These are phyloP conservation scores for Glycine tomentella DNA, from an alignment of 306 rosid species.

Conservation along the genomic window DNA sequence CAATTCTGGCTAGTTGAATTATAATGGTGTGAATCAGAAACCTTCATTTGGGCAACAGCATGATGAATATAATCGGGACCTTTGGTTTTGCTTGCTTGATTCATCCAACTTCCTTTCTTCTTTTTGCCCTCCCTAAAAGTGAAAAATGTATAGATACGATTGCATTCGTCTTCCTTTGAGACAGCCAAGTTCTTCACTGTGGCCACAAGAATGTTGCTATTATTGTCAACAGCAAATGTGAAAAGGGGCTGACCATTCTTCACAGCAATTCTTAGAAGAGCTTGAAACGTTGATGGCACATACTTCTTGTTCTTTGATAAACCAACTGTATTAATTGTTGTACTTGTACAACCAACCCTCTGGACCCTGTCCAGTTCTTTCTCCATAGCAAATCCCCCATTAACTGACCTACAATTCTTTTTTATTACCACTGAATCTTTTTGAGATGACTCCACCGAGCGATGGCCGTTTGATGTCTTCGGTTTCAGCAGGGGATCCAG, in stretches of 20 bases:
- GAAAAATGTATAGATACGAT: constrained; percentile 73
- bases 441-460: constrained; percentile 52
- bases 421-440: constrained; percentile 53
- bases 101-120: constrained; percentile 81
- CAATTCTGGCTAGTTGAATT: constrained; percentile 48
- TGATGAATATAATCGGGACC: constrained; percentile 70
- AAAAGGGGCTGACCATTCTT: constrained; percentile 88
- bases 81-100: constrained; percentile 73
- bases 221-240: constrained; percentile 87
- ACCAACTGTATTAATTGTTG: constrained; percentile 52
- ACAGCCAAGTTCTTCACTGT: constrained; percentile 71
- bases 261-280: constrained; percentile 74
- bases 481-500: constrained; percentile 85
- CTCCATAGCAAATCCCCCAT: constrained; percentile 51
- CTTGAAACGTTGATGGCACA: constrained; percentile 66
- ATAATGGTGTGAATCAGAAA: constrained; percentile 63
- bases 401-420: constrained; percentile 56
- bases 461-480: constrained; percentile 62
- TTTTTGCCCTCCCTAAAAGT: constrained; percentile 76
- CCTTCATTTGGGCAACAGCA: constrained; percentile 88
- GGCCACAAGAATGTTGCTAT: constrained; percentile 81
- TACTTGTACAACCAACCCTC: constrained; percentile 66
- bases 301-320: constrained; percentile 56
- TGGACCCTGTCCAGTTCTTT: constrained; percentile 58
- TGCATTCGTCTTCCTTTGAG: constrained; percentile 56